These are phyloP conservation scores for Thuja plicata DNA, from an alignment of 83 land plant genomes.

Conservation along the genomic window DNA sequence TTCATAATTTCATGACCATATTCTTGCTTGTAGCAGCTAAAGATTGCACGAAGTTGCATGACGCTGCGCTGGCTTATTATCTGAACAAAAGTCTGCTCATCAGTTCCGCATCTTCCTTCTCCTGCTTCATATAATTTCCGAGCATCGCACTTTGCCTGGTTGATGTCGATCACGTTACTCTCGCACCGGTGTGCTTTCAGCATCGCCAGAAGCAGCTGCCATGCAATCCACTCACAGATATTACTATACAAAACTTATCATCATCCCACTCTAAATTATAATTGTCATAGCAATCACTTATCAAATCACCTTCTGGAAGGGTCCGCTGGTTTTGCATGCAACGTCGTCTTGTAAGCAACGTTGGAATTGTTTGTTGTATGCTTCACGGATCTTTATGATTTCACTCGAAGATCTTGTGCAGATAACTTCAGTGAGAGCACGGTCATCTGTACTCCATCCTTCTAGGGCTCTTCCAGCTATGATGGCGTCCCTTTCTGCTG, in stretches of 20 bases:
- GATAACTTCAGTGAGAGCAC: constrained; percentile 43
- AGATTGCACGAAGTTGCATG: constrained; percentile 41
- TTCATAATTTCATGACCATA: constrained; percentile 51
- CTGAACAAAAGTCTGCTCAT: constrained; percentile 50
- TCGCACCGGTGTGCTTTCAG: constrained; percentile 41
- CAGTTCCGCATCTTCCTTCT: constrained; percentile 29
- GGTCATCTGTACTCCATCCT: constrained; percentile 20
- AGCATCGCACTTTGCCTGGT: constrained; percentile 57
- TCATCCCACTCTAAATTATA: too few relatives aligned
- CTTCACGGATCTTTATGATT: constrained; percentile 33
- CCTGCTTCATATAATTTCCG: constrained; percentile 45
- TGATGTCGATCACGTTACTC: constrained; percentile 19
- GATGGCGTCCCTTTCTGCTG: constrained; percentile 39
- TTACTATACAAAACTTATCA: neutral
- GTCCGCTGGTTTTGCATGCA: constrained; percentile 26
- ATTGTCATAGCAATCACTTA: too few relatives aligned
- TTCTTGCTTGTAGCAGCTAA: constrained; percentile 41
- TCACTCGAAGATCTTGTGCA: constrained; percentile 35
- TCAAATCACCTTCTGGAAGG: constrained; percentile 41
- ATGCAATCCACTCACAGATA: neutral
- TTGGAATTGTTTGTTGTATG: constrained; percentile 29
- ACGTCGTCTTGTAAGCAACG: constrained; percentile 39
- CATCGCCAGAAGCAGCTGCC: constrained; percentile 49
- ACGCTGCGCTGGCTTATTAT: constrained; percentile 56
- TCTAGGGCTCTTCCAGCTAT: constrained; percentile 38